Evolutionary conservation across 2,329 filamentous ascomycete species (phyloP), one percentile per base, ranked within the genome.

Genomic region (Coniochaeta sp.): DNA sequence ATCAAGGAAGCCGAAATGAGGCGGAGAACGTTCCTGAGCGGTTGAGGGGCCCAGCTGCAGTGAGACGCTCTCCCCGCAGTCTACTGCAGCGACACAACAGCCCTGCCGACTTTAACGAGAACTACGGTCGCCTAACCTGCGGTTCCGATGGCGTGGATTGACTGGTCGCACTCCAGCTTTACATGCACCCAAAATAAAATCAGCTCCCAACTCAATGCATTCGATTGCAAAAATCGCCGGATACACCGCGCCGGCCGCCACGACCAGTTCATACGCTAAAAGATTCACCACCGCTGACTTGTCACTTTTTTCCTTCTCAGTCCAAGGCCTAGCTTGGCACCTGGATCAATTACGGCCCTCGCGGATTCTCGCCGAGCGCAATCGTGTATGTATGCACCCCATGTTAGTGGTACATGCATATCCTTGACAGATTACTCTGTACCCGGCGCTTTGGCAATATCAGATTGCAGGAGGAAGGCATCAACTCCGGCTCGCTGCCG

Each of bases 1-100:
- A 84, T 93, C 69, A 86, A 88, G 61, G 90, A 93, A 71, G 90
- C 90, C 8, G 90, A 90, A 71, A 83, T 86, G 67, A 83, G 89
- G 65, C 79, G 90, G 65, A 85, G 88, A 67, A 80, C 83, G 63
- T 85, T 85, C 73, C 75, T 85, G 64, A 77, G 79, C 65, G 76
- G 80, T 65, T 81, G 76, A 80, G 59, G 43, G n/a, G 14, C 36
- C 33, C 52, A 43, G 55, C 43, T 40, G 58, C 43, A 57, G 54
- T 57, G 54, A 57, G 7, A 57, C 31, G 54, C 34, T 57, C 17
- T 26, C 54, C 28, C n/a, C 34, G 19, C 31, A 34, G 34, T 57
- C 34, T 22, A 57, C 54, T 57, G 54, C 54, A 57, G 54, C 54
- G 31, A 55, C 54, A 22, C 54, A 19, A 36, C 33, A 57, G 54